Conservation (phyloP, 139 green algal species). For the Volvox africanus region DNA sequence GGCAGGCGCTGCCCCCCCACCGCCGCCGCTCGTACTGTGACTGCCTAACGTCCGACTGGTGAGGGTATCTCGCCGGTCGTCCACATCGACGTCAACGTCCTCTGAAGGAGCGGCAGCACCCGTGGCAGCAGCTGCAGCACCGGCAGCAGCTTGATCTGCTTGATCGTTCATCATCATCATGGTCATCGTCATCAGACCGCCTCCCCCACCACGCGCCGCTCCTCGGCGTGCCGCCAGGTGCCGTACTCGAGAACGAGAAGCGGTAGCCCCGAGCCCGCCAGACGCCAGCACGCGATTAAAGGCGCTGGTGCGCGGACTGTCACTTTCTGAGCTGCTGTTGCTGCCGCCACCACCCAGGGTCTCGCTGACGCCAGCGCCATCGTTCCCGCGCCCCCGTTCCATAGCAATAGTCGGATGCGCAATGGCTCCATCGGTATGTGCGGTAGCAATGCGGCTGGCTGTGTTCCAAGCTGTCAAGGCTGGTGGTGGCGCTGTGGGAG, state of each 20-base stretch:
- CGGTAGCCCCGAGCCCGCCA: neutral
- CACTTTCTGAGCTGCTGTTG: slow-evolving; percentile 24
- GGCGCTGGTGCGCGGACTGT: slow-evolving; percentile 18
- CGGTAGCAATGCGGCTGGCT: too few relatives aligned
- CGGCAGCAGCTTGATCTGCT: too few relatives aligned
- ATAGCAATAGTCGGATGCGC: too few relatives aligned
- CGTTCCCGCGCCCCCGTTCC: neutral
- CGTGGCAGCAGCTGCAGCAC: too few relatives aligned
- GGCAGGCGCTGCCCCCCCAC: neutral
- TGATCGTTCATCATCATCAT: too few relatives aligned
- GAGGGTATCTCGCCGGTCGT: neutral
- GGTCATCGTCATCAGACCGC: neutral
- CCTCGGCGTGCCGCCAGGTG: neutral
- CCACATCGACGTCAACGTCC: neutral
- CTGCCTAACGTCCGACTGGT: neutral
- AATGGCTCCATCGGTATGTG: too few relatives aligned
- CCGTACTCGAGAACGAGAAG: neutral
- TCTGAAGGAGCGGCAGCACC: too few relatives aligned
- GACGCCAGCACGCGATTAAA: slow-evolving; percentile 10
- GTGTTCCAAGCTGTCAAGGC: too few relatives aligned
- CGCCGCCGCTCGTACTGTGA: neutral
- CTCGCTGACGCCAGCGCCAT: neutral
- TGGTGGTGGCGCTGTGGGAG: too few relatives aligned
- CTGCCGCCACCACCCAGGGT: neutral
- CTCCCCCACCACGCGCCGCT: neutral